A percentile compares a stretch with the other conserved stretches of the same genome.
Evolutionary conservation across 768 basidiomycete species (phyloP).

Genomic region (Tulasnella sp.): DNA sequence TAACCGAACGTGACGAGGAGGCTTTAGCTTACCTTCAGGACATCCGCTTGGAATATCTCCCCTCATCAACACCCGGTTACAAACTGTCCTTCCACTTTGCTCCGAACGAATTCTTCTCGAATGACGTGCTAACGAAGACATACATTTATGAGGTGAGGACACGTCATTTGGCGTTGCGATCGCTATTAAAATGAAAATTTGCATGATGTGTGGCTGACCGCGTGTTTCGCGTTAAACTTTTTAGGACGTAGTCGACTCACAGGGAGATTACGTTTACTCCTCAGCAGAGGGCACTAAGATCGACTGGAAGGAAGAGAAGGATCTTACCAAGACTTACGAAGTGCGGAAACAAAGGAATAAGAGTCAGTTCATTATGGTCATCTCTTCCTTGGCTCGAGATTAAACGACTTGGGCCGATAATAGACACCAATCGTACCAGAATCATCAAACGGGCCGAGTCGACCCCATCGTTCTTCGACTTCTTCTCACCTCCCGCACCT

Average conservation of each 20-base stretch:
- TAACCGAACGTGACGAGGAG: slow-evolving; percentile 83
- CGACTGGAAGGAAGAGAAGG: slow-evolving; percentile 97
- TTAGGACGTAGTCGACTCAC: slow-evolving; percentile 74
- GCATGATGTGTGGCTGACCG: not conserved
- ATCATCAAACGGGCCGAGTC: slow-evolving; percentile 65
- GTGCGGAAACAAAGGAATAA: slow-evolving; percentile 99
- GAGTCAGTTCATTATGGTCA: slow-evolving; percentile 42
- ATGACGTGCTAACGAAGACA: slow-evolving; percentile 77
- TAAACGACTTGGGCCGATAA: too few species aligned
- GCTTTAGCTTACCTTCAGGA: slow-evolving; percentile 79
- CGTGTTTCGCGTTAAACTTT: not conserved
- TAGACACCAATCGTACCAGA: slow-evolving; percentile 36
- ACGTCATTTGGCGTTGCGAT: not conserved
- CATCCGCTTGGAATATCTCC: slow-evolving; percentile 68
- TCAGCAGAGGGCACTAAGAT: slow-evolving; percentile 84
- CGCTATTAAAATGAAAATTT: not conserved
- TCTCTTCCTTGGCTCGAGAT: not conserved
- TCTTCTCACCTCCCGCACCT: slow-evolving; percentile 75
- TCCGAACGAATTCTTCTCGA: slow-evolving; percentile 80
- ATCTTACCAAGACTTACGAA: slow-evolving; percentile 94
- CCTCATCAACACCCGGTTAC: slow-evolving; percentile 52
- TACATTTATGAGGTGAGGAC: slow-evolving; percentile 58
- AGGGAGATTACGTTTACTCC: slow-evolving; percentile 95
- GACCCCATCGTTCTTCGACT: slow-evolving; percentile 97
- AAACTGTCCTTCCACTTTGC: slow-evolving; percentile 75